Evolutionary conservation across 2,329 filamentous ascomycete genomes (phyloP), one percentile per base, ranked within the genome.

Genomic region (Trichoderma sp.): DNA sequence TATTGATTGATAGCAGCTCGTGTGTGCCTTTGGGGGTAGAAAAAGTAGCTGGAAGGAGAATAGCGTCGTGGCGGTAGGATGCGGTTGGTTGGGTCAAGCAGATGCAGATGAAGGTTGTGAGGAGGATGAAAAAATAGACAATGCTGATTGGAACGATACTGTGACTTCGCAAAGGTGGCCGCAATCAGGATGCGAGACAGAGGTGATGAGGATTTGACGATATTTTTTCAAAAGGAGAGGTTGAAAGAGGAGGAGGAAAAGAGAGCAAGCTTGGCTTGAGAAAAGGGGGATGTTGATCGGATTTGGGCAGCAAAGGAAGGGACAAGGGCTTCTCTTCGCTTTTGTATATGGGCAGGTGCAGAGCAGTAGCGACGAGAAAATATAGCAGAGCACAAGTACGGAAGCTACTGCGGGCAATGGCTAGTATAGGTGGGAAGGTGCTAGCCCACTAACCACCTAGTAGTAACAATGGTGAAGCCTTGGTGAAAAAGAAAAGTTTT

Each of bases 341-440:
- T 58, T 68, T 68, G 64, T 68, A 43, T 14, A 68, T 34, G 53
- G 24, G 53, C 53, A 67, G 53, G 34, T 21, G 62, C 32, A n/a
- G 26, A 58, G 64, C 39, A 32, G 24, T 47, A 47, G 43, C 43
- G 43, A 47, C 43, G 43, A 47, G 43, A n/a, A 47, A 21, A 47
- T 47, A 47, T 47, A 47, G 36, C 6, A 39, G 43, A 47, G 18
- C 43, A 3, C 47, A 32, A 39, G 51, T 24, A 58, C 34, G 51
- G 32, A 68, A n/a, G 18, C 65, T 47, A 58, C 65, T 47, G 32
- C 65, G 15, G n/a, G 21, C 34, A 14, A 62, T 28, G 28, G 28
- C 58, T 36, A 32, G 32, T 32, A 36, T 68, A 43, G 34, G 53
- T 43, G 30, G 26, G 65, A 66, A 56, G 56, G 24, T 30, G 18